These are phyloP conservation scores for Hypericum perforatum DNA, from an alignment of 345 rosid genomes.

Conservation along the genomic window DNA sequence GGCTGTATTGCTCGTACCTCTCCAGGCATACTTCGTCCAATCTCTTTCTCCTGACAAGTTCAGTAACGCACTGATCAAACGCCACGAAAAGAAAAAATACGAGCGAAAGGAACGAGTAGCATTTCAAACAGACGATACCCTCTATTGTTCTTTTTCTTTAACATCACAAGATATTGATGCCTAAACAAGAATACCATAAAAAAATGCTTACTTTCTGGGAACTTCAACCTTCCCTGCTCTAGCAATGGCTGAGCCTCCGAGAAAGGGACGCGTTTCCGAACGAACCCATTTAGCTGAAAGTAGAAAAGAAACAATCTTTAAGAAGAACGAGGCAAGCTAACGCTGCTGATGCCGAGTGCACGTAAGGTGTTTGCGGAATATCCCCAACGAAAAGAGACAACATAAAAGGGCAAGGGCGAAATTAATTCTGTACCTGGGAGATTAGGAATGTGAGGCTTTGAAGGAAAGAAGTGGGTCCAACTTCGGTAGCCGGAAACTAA, in stretches of 20 bases:
- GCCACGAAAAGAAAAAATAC: background rate
- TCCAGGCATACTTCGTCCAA: conserved; percentile 89
- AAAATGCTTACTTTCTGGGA: conserved; percentile 39
- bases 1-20: conserved; percentile 84
- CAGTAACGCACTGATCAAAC: background rate
- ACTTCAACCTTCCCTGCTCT: conserved; percentile 40
- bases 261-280: conserved; percentile 17
- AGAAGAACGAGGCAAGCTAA: conserved; percentile 4
- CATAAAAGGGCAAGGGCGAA: background rate
- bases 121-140: too few relatives aligned
- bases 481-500: conserved; percentile 20
- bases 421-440: conserved; percentile 20
- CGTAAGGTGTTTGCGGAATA: conserved; percentile 24
- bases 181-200: too few relatives aligned
- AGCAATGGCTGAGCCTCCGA: conserved; percentile 43
- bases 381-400: conserved; percentile 3
- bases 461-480: conserved; percentile 20
- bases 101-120: background rate
- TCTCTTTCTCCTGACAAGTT: conserved; percentile 52
- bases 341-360: background rate
- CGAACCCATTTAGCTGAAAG: conserved; percentile 36
- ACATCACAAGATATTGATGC: background rate
- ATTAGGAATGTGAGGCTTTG: conserved; percentile 26
- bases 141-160: background rate
- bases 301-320: background rate